Conservation (phyloP, 768 basidiomycete genomes). For the Trametes gibbosa region DNA sequence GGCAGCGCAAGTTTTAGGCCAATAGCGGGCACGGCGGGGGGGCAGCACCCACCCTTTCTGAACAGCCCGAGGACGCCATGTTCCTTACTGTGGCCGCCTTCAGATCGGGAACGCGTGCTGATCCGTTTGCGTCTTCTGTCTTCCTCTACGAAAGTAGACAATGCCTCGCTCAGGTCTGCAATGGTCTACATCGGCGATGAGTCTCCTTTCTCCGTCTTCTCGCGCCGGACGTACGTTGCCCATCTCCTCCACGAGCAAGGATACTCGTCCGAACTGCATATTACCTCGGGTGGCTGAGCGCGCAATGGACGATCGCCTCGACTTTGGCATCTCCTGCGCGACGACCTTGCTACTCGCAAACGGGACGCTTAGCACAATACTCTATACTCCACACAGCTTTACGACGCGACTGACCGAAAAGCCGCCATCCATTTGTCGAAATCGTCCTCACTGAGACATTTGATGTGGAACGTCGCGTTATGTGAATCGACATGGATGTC, state of each 20-base stretch:
- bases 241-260: slow-evolving; percentile 63
- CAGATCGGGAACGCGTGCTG: slow-evolving; percentile 38
- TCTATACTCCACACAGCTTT: not conserved
- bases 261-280: slow-evolving; percentile 47
- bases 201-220: not conserved
- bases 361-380: not conserved
- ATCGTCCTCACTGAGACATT: slow-evolving; percentile 68
- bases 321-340: slow-evolving; percentile 40
- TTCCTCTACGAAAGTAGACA: slow-evolving; percentile 43
- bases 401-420: slow-evolving; percentile 52
- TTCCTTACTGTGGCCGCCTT: slow-evolving; percentile 30
- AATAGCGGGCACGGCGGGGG: not conserved
- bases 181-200: slow-evolving; percentile 44
- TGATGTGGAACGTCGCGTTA: slow-evolving; percentile 78
- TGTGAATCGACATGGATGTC: slow-evolving; percentile 81
- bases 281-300: slow-evolving; percentile 40
- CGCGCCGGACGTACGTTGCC: slow-evolving; percentile 44
- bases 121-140: slow-evolving; percentile 34
- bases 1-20: not conserved
- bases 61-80: slow-evolving; percentile 55
- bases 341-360: slow-evolving; percentile 54
- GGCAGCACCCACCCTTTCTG: slow-evolving; percentile 36
- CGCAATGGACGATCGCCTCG: slow-evolving; percentile 34
- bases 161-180: slow-evolving; percentile 53
- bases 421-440: slow-evolving; percentile 74